Base-by-base conservation (phyloP, 345 rosid species). In the Citrus reticulata region DNA sequence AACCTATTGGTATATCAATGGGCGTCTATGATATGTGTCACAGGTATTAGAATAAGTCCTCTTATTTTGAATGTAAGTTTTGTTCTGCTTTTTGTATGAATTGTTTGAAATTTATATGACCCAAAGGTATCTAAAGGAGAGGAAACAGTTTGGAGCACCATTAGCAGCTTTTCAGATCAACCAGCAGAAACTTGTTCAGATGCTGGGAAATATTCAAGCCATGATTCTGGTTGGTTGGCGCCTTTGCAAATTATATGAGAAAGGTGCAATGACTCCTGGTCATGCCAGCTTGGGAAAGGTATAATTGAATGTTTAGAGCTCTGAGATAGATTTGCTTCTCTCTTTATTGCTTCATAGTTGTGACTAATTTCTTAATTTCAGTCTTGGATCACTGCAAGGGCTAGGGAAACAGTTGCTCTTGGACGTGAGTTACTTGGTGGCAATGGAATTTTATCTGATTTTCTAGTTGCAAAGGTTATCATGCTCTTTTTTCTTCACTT, bases 211-310 rank as follows among this genome's bases (percentile, higher is more conserved):
- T 83, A 84, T 96, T 76, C 98, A 96, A 83, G 98, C 97, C 17
- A 96, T 96, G 97, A 63, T 86, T 79, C 92, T 96, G 16, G 88
- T 96, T 81, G 98, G 98, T 76, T 96, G 98, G 98, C 95, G 98
- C 75, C 89, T 96, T 55, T 96, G 99, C 90, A 94, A 94, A 82
- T 72, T 93, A 75, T 96, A 94, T 68, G 99, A 96, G 83, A 62
- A 73, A 14, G 98, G 95, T 78, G 87, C 81, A 81, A 91, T 97
- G 95, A 97, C 99, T 64, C 86, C 93, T 0, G 99, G 98, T 79
- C 97, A 93, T 40, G 98, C 98, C 82, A 97, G 99, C 89, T 86
- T 94, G 84, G 99, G 91, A 82, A 97, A 97, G 98, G 99, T 97
- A 91, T 58, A 39, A 66, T 37, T 30, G 46, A 54, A 42, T 7